Base-by-base conservation (phyloP, 208 protist species). In the Leishmania lainsoni region DNA sequence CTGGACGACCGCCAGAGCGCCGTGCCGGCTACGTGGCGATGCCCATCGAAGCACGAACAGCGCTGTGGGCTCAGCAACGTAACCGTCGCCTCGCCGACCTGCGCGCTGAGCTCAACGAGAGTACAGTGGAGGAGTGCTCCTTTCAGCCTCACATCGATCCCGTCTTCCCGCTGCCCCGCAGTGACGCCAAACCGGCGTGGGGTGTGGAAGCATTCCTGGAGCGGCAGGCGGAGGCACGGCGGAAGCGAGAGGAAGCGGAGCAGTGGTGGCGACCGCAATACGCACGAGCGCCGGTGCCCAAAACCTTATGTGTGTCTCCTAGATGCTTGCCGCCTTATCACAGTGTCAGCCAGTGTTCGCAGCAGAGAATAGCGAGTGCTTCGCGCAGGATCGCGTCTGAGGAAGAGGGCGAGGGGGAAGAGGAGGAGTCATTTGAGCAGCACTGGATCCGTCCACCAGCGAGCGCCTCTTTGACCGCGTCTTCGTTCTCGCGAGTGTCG, bases 81-180 rank as follows among this genome's bases (percentile, higher is more conserved):
- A 81, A 88, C 17, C 79, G 81, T 26, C 85, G 87, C 42, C 83
- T 94, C n/a, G 51, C 78, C 22, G 61, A 86, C 54, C 83, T 89
- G 63, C 84, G 83, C 29, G 9, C n/a, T 45, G 91, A 93, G 84
- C 26, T 84, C 52, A 84, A 91, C 56, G 82, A 81, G 59, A 79
- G 80, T 0, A 71, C 59, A 42, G 42, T 78, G 59, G 83, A 86
- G 68, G 86, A 92, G 72, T 94, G 89, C 86, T 86, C 93, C 39
- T 97, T 97, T 75, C 87, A 76, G 12, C 91, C 93, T 16, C 78
- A 88, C 29, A 87, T 94, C 17, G 86, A 90, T 61, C 76, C 84
- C 10, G 83, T 86, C 61, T 92, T 87, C 78, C 88, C 90, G 49
- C 81, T 94, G 59, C 86, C 90, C 35, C 68, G 86, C 20, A 66